Percentiles rank a stretch among this genome's conserved stretches.
Conservation (phyloP, 495 filamentous ascomycete species). For the Aspergillus conjunctus region DNA sequence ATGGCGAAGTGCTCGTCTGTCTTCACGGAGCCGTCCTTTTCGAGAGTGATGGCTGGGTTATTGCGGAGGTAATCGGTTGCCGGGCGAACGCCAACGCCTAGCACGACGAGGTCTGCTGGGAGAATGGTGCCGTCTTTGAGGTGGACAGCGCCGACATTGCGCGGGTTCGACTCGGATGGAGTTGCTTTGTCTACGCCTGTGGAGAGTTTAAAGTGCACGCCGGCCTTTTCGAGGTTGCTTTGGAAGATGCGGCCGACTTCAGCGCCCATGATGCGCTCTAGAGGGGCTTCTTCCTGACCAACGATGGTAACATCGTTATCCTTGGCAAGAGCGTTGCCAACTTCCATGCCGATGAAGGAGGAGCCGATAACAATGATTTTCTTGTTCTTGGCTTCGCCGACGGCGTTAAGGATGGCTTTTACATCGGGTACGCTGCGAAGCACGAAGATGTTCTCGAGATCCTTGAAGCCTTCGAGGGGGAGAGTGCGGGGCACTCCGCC, state of each 20-base stretch:
- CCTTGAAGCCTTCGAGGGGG: constrained; percentile 82
- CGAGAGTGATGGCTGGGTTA: constrained; percentile 65
- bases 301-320: constrained; percentile 83
- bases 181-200: constrained; percentile 80
- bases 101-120: constrained; percentile 84
- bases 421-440: constrained; percentile 75
- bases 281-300: constrained; percentile 85
- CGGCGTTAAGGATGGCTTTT: constrained; percentile 71
- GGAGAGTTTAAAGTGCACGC: constrained; percentile 81
- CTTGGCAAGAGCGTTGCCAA: constrained; percentile 75
- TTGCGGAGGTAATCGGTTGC: constrained; percentile 82
- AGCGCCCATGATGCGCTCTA: constrained; percentile 85
- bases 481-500: constrained; percentile 79
- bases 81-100: constrained; percentile 86
- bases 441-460: constrained; percentile 81
- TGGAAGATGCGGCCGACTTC: constrained; percentile 81
- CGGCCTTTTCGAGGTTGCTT: constrained; percentile 74
- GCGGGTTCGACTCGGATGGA: constrained; percentile 61
- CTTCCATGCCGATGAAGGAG: constrained; percentile 96
- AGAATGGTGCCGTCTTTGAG: constrained; percentile 87
- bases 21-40: constrained; percentile 78
- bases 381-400: constrained; percentile 78
- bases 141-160: constrained; percentile 74
- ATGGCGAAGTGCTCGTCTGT: constrained; percentile 79
- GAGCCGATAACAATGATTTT: constrained; percentile 90